Evolutionary conservation across 2,329 filamentous ascomycete species (phyloP), one percentile per base, ranked within the genome.

Genomic region (Hyphodiscus sp.): DNA sequence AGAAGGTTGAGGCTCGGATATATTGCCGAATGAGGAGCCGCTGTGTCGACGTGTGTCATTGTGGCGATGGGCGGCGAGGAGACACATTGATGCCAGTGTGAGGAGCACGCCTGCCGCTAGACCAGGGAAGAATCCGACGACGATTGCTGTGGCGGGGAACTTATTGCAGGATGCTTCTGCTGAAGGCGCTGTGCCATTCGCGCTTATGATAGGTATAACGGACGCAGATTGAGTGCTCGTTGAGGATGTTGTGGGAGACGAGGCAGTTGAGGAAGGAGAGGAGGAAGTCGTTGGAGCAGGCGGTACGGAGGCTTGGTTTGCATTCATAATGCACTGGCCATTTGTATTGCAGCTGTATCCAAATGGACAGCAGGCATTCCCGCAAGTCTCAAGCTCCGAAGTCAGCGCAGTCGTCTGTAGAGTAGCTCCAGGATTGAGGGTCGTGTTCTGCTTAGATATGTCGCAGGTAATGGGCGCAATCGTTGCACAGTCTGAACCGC

Each of bases 401-500:
- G 74, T 73, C 29, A 87, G 78, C 9, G 81, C 76, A 10, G 80
- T 81, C 0, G 87, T 86, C 70, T 89, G 87, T 62, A 90, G 73
- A 26, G 78, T 74, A 30, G 82, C 82, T 23, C 74, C 70, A 11
- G 83, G 82, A 58, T 82, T 71, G 18, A 71, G 60, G 9, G 70
- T 74, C 2, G 81, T 75, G 61, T 90, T 79, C 65, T 90, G 83
- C 45, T 78, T 73, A 7, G 66, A 67, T 52, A 85, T 64, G 58
- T 87, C 78, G 73, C 87, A 91, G 41, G 76, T 76, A 56, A 89
- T 83, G 29, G 84, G 75, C 59, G 75, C 65, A 61, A 91, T 86
- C 47, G 68, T 73, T n/a, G 70, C 61, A 71, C 87, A 91, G 62
- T 75, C 73, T 38, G 62, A 63, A 38, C 76, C 79, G 1, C 68